phyloP scores from a whole-genome alignment of 371 early-diverging fungal genomes.

The Synchytrium microbalum region DNA sequence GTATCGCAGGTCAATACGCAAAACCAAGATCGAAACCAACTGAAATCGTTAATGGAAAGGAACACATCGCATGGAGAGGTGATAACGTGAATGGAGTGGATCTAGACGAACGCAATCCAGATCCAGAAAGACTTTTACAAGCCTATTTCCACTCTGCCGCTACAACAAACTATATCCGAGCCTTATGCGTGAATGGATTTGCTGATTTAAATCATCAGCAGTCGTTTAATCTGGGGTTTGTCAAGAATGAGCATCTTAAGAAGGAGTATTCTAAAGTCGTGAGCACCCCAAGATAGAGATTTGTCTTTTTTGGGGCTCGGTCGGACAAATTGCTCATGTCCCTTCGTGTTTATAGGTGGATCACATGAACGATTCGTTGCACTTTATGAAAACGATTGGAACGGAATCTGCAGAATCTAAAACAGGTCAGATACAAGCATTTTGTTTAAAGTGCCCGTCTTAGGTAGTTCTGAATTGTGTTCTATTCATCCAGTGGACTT shows the following conservation, averaged over 20 bases:
- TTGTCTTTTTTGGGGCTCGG: too few species aligned
- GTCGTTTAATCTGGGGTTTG: too few species aligned
- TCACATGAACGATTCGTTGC: slow-evolving; percentile 75
- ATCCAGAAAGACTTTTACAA: slow-evolving; percentile 82
- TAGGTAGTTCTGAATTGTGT: too few species aligned
- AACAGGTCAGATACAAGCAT: slow-evolving; percentile 11
- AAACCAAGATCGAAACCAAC: slow-evolving; percentile 91
- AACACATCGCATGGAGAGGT: slow-evolving; percentile 63
- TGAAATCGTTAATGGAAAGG: slow-evolving; percentile 77
- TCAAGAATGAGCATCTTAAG: slow-evolving; percentile 43
- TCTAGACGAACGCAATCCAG: slow-evolving; percentile 77
- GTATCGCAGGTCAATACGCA: slow-evolving; percentile 86
- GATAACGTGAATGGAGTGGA: slow-evolving; percentile 95
- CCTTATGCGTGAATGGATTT: slow-evolving; percentile 71
- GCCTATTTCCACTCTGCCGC: slow-evolving; percentile 98
- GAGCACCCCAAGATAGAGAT: too few species aligned
- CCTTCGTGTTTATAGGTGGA: too few species aligned
- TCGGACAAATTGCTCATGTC: too few species aligned
- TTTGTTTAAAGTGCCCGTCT: too few species aligned
- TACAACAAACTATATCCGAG: slow-evolving; percentile 88
- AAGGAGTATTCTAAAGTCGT: too few species aligned
- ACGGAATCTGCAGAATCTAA: slow-evolving; percentile 51
- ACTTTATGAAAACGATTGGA: slow-evolving; percentile 87
- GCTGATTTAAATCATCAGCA: slow-evolving; percentile 87
- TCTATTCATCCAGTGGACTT: slow-evolving; percentile 69